Conservation (phyloP, 441 rosid genomes). For the Manihot esculenta region DNA sequence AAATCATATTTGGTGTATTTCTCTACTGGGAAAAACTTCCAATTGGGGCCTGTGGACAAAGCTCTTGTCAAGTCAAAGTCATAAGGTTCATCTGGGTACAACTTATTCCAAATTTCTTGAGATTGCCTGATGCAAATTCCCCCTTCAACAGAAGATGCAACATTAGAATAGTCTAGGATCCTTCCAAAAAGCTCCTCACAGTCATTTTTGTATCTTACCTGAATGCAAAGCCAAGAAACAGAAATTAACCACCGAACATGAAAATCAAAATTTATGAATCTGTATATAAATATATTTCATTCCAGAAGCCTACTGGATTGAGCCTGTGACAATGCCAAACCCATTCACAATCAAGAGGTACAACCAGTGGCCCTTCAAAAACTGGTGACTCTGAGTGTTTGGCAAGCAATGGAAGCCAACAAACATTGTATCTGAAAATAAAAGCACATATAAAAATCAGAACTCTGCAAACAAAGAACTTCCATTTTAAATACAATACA, state of each 20-base stretch:
- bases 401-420: conserved; percentile 92
- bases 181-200: conserved; percentile 69
- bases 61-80: conserved; percentile 41
- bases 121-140: conserved; percentile 41
- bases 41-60: conserved; percentile 27
- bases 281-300: neutral
- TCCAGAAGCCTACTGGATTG: conserved; percentile 62
- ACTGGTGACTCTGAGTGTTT: conserved; percentile 40
- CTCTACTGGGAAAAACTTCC: conserved; percentile 31
- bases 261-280: neutral
- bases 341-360: conserved; percentile 98
- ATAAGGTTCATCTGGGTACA: conserved; percentile 76
- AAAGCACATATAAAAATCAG: conserved; percentile 6
- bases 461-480: neutral
- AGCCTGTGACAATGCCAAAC: conserved; percentile 98
- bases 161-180: conserved; percentile 55
- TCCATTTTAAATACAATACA: neutral
- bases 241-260: neutral
- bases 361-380: conserved; percentile 59
- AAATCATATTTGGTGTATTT: conserved; percentile 69
- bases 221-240: conserved; percentile 24
- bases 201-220: conserved; percentile 78
- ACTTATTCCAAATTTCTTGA: conserved; percentile 63
- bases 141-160: conserved; percentile 59
- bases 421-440: conserved; percentile 69